These are phyloP conservation scores for Aquilaria sinensis DNA, from an alignment of 345 rosid species.

Conservation along the genomic window DNA sequence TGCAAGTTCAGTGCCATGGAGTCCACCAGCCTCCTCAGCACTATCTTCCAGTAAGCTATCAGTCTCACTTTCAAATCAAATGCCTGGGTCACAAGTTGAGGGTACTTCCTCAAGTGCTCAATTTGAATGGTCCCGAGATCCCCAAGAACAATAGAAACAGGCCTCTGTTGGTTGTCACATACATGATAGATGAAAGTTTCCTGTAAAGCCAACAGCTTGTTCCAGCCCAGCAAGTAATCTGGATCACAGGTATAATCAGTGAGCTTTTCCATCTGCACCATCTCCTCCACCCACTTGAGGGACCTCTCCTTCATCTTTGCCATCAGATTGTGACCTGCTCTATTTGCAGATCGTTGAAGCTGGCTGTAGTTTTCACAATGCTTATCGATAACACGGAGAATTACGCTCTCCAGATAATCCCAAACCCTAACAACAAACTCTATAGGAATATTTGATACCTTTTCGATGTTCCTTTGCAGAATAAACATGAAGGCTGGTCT, in stretches of 20 bases:
- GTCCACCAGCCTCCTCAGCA: constrained; percentile 21
- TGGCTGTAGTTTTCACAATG: constrained; percentile 1
- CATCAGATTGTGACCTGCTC: constrained; percentile 21
- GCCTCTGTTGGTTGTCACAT: background rate
- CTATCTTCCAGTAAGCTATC: constrained; percentile 25
- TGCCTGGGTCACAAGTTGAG: background rate
- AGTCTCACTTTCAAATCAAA: constrained; percentile 25
- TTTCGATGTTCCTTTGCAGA: constrained; percentile 18
- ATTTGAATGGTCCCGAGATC: constrained; percentile 7
- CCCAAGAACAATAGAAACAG: background rate
- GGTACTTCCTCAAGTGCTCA: background rate
- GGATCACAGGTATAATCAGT: constrained; percentile 31
- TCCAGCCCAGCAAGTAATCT: constrained; percentile 23
- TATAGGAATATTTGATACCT: constrained; percentile 9
- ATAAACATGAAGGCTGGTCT: constrained; percentile 15
- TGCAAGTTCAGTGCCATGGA: constrained; percentile 22
- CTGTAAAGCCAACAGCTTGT: constrained; percentile 12
- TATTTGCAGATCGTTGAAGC: constrained; percentile 8
- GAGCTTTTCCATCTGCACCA: constrained; percentile 29
- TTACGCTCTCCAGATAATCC: background rate
- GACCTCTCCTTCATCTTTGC: constrained; percentile 28
- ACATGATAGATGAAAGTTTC: background rate
- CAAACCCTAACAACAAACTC: constrained; percentile 8
- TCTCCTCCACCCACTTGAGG: constrained; percentile 18
- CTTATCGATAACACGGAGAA: background rate